phyloP scores from a whole-genome alignment of 1,284 basidiomycete species.

The Chalciporus sp. region DNA sequence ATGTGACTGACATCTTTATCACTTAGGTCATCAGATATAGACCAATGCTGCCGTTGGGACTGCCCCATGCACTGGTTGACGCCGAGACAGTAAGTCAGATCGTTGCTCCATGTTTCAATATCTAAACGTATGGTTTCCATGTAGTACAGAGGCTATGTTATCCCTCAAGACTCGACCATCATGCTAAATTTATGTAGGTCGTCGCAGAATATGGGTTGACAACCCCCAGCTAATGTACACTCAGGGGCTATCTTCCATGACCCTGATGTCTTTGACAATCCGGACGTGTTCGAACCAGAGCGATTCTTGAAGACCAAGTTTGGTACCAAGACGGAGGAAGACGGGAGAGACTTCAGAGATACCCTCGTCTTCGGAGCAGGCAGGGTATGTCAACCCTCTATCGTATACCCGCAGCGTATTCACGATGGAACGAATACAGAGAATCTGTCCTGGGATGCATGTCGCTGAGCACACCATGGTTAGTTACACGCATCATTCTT shows the following conservation, averaged over 20 bases:
- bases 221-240: neutral
- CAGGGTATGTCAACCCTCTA: constrained; percentile 1
- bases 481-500: neutral
- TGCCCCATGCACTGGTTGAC: constrained; percentile 5
- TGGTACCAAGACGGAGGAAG: constrained; percentile 7
- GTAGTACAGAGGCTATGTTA: constrained; percentile 3
- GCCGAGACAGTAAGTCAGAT: constrained; percentile 1
- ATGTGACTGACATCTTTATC: neutral
- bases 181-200: constrained; percentile 2
- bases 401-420: neutral
- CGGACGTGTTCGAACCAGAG: constrained; percentile 4
- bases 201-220: too few species aligned
- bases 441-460: constrained; percentile 8
- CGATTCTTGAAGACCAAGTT: constrained; percentile 5
- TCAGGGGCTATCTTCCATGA: constrained; percentile 10
- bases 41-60: constrained; percentile 5
- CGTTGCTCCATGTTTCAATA: neutral
- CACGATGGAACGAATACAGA: neutral
- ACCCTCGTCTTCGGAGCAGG: constrained; percentile 6
- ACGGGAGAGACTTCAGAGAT: constrained; percentile 5
- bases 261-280: constrained; percentile 3
- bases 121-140: neutral
- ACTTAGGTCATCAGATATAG: constrained; percentile 2
- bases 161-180: constrained; percentile 3
- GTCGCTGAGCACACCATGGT: constrained; percentile 4